Percentiles rank a stretch among this genome's conserved stretches.
Conservation (phyloP, 2,329 filamentous ascomycete genomes). For the Penicillium sp. region DNA sequence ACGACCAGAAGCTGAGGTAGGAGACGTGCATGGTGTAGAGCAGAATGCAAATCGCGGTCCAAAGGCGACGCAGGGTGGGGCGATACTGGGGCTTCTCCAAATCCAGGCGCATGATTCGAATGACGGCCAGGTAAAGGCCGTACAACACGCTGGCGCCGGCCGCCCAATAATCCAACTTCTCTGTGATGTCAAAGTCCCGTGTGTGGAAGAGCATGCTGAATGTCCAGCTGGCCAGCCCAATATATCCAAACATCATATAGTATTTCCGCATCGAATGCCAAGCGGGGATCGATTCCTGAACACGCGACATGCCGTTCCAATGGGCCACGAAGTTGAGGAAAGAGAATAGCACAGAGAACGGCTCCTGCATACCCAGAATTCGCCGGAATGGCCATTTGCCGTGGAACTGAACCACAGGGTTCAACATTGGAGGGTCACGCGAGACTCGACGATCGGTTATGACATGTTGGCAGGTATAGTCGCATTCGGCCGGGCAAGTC, state of each 20-base stretch:
- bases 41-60: constrained; percentile 71
- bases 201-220: constrained; percentile 93
- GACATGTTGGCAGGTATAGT: constrained; percentile 96
- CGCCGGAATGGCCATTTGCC: constrained; percentile 98
- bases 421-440: constrained; percentile 62
- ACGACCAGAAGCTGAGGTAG: constrained; percentile 82
- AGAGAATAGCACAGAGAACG: constrained; percentile 90
- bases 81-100: constrained; percentile 50
- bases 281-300: constrained; percentile 70
- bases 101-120: constrained; percentile 84
- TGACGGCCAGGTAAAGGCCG: constrained; percentile 80
- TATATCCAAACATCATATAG: constrained; percentile 77
- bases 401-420: constrained; percentile 85
- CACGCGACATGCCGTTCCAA: constrained; percentile 69
- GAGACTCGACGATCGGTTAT: constrained; percentile 72
- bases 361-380: constrained; percentile 90
- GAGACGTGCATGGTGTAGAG: constrained; percentile 76
- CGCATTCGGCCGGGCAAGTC: constrained; percentile 91
- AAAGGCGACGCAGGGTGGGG: constrained; percentile 64
- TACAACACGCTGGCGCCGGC: constrained; percentile 90
- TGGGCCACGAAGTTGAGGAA: constrained; percentile 89
- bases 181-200: constrained; percentile 79
- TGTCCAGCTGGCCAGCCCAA: constrained; percentile 80
- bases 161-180: constrained; percentile 95
- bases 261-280: constrained; percentile 76